These are phyloP conservation scores for Starmerella floris DNA, from an alignment of 805 yeast genomes.

Conservation along the genomic window DNA sequence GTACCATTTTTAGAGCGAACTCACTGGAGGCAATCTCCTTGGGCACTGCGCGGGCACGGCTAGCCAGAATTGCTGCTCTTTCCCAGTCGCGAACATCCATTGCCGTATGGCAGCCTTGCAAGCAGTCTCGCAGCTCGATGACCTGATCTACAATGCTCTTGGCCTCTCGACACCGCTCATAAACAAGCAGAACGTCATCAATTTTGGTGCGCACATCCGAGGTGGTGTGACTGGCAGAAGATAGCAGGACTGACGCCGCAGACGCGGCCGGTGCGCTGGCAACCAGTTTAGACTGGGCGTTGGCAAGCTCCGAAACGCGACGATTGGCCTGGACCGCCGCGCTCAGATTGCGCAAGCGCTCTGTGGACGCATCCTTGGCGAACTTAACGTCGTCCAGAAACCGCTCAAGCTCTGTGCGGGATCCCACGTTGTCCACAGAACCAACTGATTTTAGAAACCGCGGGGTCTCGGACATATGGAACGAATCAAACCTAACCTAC, in stretches of 20 bases:
- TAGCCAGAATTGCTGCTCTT: constrained; percentile 60
- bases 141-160: constrained; percentile 52
- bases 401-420: constrained; percentile 19
- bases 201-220: constrained; percentile 8
- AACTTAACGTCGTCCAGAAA: constrained; percentile 11
- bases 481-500: background rate
- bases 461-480: background rate
- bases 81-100: constrained; percentile 59
- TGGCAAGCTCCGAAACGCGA: constrained; percentile 8
- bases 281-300: constrained; percentile 9
- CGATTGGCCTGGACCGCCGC: constrained; percentile 1
- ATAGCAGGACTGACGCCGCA: constrained; percentile 8
- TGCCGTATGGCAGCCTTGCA: constrained; percentile 54
- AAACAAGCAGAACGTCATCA: constrained; percentile 10
- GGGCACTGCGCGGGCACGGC: constrained; percentile 42
- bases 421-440: constrained; percentile 7
- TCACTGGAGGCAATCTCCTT: constrained; percentile 41
- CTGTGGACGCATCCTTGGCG: constrained; percentile 5
- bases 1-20: constrained; percentile 70
- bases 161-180: constrained; percentile 43
- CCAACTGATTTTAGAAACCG: constrained; percentile 1
- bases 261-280: constrained; percentile 9
- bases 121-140: constrained; percentile 49
- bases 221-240: constrained; percentile 12
- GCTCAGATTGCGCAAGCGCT: constrained; percentile 8